Base-by-base conservation (phyloP, 2,329 filamentous ascomycete genomes). In the Bipolaris sorokiniana region DNA sequence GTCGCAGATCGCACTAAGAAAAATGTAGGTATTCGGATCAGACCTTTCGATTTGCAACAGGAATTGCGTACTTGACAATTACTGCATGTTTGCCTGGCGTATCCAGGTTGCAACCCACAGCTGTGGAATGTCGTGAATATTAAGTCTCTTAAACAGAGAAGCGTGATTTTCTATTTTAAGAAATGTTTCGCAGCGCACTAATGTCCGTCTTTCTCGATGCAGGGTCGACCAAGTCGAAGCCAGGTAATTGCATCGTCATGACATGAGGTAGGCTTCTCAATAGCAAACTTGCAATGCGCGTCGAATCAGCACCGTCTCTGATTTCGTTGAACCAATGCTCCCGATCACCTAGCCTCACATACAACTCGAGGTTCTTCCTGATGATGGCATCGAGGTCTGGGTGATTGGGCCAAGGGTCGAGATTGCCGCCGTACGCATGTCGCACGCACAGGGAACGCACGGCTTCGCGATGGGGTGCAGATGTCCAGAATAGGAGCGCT, bases 201-300 rank as follows among this genome's bases (percentile, higher is more conserved):
- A 20, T 5, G 1, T n/a, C 34, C 22, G 23, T 38, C 4, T 16
- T 38, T 10, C 47, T 48, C 20, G n/a, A 26, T 10, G 42, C 53
- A 13, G 63, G 63, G 47, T 65, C 63, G 16, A 65, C 61, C 36
- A 65, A 23, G 13, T 53, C 49, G 48, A 63, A 65, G 20, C 63
- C 63, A 34, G 62, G 61, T 50, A 65, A 62, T 47, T 49, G 48
- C 58, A 65, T 65, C 36, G 40, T 49, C 42, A 20, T 22, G 20
- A 63, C 51, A 22, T 44, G 16, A 36, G 53, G 50, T 49, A 63
- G 48, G 37, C 61, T 59, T 48, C 63, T 62, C 15, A 63, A 16
- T 40, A 65, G 50, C 38, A 65, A 18, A 44, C 53, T 52, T n/a
- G 60, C 61, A 42, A 65, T 54, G 7, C 45, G 10, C 47, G 62